These are phyloP conservation scores for Rhypophila decipiens DNA, from an alignment of 495 filamentous ascomycete species.

Conservation along the genomic window DNA sequence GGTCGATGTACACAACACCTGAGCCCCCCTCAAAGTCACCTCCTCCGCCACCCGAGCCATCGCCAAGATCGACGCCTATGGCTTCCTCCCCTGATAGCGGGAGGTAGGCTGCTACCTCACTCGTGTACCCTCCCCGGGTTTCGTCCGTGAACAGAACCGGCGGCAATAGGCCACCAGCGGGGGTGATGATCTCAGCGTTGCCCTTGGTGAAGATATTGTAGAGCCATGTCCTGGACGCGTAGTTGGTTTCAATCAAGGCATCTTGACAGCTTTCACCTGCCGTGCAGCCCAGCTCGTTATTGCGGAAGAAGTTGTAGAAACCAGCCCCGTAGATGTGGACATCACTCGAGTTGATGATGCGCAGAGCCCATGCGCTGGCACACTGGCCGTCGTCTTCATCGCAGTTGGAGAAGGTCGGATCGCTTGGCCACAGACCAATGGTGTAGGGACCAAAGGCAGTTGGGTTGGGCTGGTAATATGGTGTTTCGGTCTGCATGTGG, in stretches of 20 bases:
- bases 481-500: slow-evolving; percentile 79
- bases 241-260: slow-evolving; percentile 72
- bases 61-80: neutral
- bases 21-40: neutral
- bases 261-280: slow-evolving; percentile 66
- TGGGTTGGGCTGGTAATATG: slow-evolving; percentile 82
- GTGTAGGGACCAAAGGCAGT: slow-evolving; percentile 58
- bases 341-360: slow-evolving; percentile 57
- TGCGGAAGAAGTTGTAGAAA: slow-evolving; percentile 75
- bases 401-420: slow-evolving; percentile 63
- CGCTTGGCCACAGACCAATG: slow-evolving; percentile 51
- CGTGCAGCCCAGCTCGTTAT: slow-evolving; percentile 72
- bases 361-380: slow-evolving; percentile 73
- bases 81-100: too few relatives aligned
- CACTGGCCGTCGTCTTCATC: slow-evolving; percentile 53
- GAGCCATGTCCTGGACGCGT: slow-evolving; percentile 50
- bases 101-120: neutral
- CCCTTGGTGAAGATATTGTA: slow-evolving; percentile 80
- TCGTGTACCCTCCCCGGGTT: neutral
- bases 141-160: neutral
- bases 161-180: neutral
- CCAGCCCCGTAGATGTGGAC: slow-evolving; percentile 66
- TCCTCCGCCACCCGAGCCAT: neutral
- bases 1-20: neutral
- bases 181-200: slow-evolving; percentile 65